Evolutionary conservation across 345 rosid genomes (phyloP).

Genomic region (Reutealis trisperma): DNA sequence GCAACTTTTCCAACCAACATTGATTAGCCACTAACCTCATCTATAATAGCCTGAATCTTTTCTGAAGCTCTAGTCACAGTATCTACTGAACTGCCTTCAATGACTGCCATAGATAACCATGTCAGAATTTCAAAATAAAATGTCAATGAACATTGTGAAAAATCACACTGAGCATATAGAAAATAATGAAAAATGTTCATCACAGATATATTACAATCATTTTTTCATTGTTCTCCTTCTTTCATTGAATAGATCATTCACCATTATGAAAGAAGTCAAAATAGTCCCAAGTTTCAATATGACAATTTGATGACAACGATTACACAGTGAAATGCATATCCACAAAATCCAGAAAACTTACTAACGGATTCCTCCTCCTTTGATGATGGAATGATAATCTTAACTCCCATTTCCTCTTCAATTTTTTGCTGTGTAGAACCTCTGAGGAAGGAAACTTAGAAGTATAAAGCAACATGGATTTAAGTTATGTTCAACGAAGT

Average conservation of each 20-base stretch:
- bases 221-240: too few relatives aligned
- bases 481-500: constrained; percentile 18
- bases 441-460: constrained; percentile 39
- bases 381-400: constrained; percentile 64
- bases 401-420: constrained; percentile 81
- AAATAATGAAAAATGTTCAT: constrained; percentile 3
- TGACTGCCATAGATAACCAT: constrained; percentile 45
- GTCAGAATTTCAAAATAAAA: constrained; percentile 11
- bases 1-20: background rate
- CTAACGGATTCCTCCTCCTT: constrained; percentile 67
- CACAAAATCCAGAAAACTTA: constrained; percentile 34
- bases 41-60: constrained; percentile 52
- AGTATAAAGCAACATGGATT: constrained; percentile 19
- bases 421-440: constrained; percentile 61
- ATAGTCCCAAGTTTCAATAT: background rate
- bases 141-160: background rate
- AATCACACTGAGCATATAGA: background rate
- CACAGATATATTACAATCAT: too few relatives aligned
- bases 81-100: constrained; percentile 74
- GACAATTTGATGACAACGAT: background rate
- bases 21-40: constrained; percentile 55
- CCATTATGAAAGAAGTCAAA: background rate
- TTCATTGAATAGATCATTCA: too few relatives aligned
- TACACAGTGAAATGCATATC: background rate
- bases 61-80: constrained; percentile 65